Evolutionary conservation across 768 basidiomycete species (phyloP).

Genomic region (Suillus subluteus): DNA sequence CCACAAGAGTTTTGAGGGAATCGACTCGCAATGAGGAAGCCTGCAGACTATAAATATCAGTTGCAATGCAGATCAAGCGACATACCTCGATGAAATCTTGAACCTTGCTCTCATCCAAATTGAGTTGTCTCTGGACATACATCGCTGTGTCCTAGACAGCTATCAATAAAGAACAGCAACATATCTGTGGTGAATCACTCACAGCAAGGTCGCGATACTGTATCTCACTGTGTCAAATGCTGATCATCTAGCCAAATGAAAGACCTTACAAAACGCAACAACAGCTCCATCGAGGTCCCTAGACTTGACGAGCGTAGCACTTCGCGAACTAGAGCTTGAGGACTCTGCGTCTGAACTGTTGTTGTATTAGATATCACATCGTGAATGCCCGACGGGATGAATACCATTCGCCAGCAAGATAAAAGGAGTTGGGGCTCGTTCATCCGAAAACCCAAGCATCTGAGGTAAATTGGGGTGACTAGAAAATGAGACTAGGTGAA

Average conservation of each 20-base stretch:
- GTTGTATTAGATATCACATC: not conserved
- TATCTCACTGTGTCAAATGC: not conserved
- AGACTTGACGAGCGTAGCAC: conserved; percentile 40
- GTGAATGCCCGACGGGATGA: not conserved
- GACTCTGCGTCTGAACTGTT: conserved; percentile 46
- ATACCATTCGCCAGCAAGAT: conserved; percentile 54
- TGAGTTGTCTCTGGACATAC: conserved; percentile 47
- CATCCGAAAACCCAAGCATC: conserved; percentile 53
- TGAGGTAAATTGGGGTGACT: conserved; percentile 59
- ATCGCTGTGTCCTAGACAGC: conserved; percentile 43
- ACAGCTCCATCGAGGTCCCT: conserved; percentile 38
- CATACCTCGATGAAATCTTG: conserved; percentile 53
- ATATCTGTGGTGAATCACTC: conserved; percentile 6
- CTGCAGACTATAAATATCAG: conserved; percentile 26
- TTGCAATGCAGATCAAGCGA: not conserved
- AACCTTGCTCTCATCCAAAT: conserved; percentile 40
- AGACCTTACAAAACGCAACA: conserved; percentile 37
- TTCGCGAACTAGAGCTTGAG: conserved; percentile 43
- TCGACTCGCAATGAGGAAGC: conserved; percentile 46
- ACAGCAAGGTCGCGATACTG: conserved; percentile 49
- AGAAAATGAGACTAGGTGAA: not conserved
- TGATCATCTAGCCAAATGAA: not conserved
- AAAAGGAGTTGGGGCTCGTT: conserved; percentile 49
- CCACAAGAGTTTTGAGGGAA: conserved; percentile 42
- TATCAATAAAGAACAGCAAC: not conserved